phyloP scores from a whole-genome alignment of 2,329 filamentous ascomycete species.

The Byssothecium circinans region DNA sequence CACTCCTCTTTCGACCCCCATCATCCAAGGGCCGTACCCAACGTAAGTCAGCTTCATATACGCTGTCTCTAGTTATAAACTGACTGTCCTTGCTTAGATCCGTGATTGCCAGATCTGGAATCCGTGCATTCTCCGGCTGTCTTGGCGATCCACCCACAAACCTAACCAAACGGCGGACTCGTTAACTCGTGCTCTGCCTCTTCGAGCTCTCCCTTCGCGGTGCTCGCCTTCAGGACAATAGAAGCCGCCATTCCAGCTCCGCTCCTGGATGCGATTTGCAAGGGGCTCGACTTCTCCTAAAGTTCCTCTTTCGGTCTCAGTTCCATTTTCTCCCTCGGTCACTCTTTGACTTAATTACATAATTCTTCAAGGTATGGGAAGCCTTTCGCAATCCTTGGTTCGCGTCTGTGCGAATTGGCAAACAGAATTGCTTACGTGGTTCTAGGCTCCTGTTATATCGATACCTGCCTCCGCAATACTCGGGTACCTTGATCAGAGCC shows the following conservation, averaged over 20 bases:
- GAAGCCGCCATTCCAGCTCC: slow-evolving; percentile 41
- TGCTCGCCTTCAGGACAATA: slow-evolving; percentile 37
- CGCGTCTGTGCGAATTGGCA: slow-evolving; percentile 4
- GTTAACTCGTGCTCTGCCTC: slow-evolving; percentile 58
- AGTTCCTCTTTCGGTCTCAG: slow-evolving; percentile 34
- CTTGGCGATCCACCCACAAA: slow-evolving; percentile 42
- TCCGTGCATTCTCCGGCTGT: slow-evolving; percentile 49
- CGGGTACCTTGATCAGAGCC: slow-evolving; percentile 36
- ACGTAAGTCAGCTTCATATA: slow-evolving; percentile 19
- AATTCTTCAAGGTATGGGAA: slow-evolving; percentile 52
- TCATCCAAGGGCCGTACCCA: slow-evolving; percentile 23
- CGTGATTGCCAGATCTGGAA: slow-evolving; percentile 43
- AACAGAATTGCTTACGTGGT: slow-evolving; percentile 21
- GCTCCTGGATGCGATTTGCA: slow-evolving; percentile 49
- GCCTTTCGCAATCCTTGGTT: slow-evolving; percentile 3
- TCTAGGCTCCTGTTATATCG: slow-evolving; percentile 41
- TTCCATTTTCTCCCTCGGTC: slow-evolving; percentile 31
- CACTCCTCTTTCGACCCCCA: slow-evolving; percentile 20
- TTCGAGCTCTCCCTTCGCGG: slow-evolving; percentile 37
- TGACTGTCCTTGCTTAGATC: slow-evolving; percentile 36
- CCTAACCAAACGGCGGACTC: slow-evolving; percentile 50
- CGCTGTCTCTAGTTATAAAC: slow-evolving; percentile 1
- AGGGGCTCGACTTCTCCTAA: slow-evolving; percentile 39
- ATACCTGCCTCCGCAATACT: slow-evolving; percentile 40
- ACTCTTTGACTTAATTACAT: slow-evolving; percentile 50